These are phyloP conservation scores for Fomitopsis pinicola DNA, from an alignment of 1,284 basidiomycete species.

Conservation along the genomic window DNA sequence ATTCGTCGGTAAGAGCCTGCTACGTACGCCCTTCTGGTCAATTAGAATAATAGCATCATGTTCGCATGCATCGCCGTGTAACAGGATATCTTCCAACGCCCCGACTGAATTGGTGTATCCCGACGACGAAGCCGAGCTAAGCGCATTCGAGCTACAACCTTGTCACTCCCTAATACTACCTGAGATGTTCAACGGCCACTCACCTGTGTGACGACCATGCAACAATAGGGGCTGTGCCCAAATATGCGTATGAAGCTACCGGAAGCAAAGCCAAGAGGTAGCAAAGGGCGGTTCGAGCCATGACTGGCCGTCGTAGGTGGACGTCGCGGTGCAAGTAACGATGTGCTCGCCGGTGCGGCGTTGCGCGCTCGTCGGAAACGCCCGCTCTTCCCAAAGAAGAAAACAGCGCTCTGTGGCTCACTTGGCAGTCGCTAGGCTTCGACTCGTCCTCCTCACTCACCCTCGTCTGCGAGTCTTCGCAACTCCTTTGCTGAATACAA, in stretches of 20 bases:
- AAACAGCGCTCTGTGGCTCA: not conserved
- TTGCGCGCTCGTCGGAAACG: constrained; percentile 2
- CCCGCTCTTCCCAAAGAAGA: constrained; percentile 2
- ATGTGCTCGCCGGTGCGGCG: not conserved
- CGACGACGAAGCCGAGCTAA: constrained; percentile 36
- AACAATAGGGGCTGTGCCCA: constrained; percentile 55
- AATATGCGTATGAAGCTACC: constrained; percentile 46
- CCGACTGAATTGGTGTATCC: constrained; percentile 27
- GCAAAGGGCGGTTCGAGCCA: constrained; percentile 18
- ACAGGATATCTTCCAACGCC: constrained; percentile 42
- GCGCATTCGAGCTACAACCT: constrained; percentile 39
- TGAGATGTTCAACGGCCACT: constrained; percentile 3
- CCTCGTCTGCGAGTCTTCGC: too few species aligned
- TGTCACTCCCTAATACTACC: not conserved
- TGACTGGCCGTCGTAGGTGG: not conserved
- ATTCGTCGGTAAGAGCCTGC: not conserved
- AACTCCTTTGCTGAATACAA: not conserved
- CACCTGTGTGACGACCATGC: constrained; percentile 70
- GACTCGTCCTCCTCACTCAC: not conserved
- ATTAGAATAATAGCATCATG: constrained; percentile 63
- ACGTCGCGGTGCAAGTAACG: not conserved
- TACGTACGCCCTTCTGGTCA: constrained; percentile 63
- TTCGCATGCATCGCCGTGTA: constrained; percentile 46
- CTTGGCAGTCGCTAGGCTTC: not conserved
- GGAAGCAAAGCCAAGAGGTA: constrained; percentile 36